Conservation (phyloP, 108 stramenopile species). For the Nitzschia sp. region DNA sequence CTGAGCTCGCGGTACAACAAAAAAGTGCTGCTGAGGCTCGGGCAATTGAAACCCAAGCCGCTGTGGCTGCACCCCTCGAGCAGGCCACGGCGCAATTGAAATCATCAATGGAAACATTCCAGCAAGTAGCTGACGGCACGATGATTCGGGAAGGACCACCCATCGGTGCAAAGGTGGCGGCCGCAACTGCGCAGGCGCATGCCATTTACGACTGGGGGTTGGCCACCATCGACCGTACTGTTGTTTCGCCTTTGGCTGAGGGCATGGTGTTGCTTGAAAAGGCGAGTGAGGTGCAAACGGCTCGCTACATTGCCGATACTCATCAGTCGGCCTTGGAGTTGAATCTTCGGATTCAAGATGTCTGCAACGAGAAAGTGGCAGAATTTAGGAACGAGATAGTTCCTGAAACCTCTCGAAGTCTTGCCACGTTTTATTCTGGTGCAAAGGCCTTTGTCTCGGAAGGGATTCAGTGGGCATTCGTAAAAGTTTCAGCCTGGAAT, state of each 20-base stretch:
- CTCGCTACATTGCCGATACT: background rate
- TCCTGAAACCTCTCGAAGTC: no score
- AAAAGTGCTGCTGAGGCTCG: background rate
- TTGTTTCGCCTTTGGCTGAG: no score
- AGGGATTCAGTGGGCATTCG: no score
- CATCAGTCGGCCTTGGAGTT: background rate
- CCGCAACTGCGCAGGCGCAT: no score
- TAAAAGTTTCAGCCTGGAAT: no score
- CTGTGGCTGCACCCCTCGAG: background rate
- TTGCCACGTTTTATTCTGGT: no score
- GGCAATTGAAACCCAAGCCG: background rate
- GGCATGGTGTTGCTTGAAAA: no score
- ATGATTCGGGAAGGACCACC: background rate
- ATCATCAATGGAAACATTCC: background rate
- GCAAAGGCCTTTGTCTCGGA: no score
- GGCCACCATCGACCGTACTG: background rate
- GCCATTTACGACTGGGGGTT: no score
- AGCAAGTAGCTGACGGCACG: background rate
- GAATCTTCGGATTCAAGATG: background rate
- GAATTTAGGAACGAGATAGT: no score
- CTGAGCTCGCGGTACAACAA: background rate
- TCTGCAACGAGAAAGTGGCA: background rate
- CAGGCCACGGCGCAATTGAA: background rate
- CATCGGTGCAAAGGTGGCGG: no score
- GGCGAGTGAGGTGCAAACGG: background rate